Base-by-base conservation (phyloP, 2,329 filamentous ascomycete genomes). In the Ascochyta fabae region DNA sequence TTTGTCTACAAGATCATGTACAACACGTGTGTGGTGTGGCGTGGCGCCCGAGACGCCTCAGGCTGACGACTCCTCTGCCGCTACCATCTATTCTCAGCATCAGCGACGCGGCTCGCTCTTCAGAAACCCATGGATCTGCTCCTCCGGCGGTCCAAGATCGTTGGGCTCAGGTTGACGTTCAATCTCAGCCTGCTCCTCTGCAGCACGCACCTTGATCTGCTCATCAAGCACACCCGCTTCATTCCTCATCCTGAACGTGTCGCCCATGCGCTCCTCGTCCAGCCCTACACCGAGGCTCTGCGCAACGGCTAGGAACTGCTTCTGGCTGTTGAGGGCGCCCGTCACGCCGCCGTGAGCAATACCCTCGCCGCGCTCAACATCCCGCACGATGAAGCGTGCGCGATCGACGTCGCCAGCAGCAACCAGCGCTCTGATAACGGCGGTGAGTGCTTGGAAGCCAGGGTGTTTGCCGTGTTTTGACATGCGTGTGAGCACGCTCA, bases 401-500 rank as follows among this genome's bases (percentile, higher is more conserved):
- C 69, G 59, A 12, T 69, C 73, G 61, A 65, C 68, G 26, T 80
- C 74, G 5, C 71, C 68, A 1, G 71, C 63, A 4, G 73, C 65
- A 4, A 69, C 71, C 26, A 81, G 66, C 23, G 77, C 76, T 10
- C 65, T 49, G 9, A 80, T 69, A 4, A 79, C 73, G 8, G 61
- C 61, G 8, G 58, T 67, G 3, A 82, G 66, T 3, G 79, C 76
- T 10, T 44, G 45, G 77, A 77, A 83, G 4, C 76, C 71, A 1
- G 79, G 79, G 12, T 72, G 64, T 56, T 76, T 76, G 8, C 78
- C 76, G 13, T 76, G 68, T 27, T 61, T 68, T 1, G 69, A 65
- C 73, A 80, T 77, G 27, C 67, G 68, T 10, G 62, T 65, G 27
- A 82, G 66, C 40, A 80, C 76, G 6, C 65, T 66, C 66, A 81